Base-by-base conservation (phyloP, 208 protist species). In the Leishmania gerbilli region DNA sequence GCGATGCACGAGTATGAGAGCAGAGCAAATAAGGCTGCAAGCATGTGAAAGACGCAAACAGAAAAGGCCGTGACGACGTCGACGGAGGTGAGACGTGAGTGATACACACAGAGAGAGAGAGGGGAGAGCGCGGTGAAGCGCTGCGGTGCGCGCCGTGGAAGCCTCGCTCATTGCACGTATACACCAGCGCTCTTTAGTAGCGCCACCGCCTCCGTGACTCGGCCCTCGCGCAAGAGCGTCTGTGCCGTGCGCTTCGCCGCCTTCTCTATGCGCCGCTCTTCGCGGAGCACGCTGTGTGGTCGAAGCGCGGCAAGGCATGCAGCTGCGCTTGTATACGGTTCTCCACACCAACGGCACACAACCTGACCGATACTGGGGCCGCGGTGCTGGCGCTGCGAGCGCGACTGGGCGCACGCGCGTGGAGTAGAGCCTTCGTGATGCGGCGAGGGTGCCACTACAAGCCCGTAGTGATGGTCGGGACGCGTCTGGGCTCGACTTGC, bases 201-300 rank as follows among this genome's bases (percentile, higher is more conserved):
- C 53, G 60, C 42, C 55, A 92, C 81, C 1, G 89, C 91, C 74
- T 95, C 88, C 64, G 78, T 31, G 2, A 95, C 69, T 37, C 77
- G 84, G 31, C 88, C 89, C 31, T 74, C 84, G 3, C 81, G 76
- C 71, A 93, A 80, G 45, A 93, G 80, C 42, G n/a, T 49, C 75
- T 92, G 88, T 40, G 88, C 90, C 45, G 49, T 72, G 55, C 90
- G 90, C 78, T 92, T 92, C 45, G 83, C 77, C 40, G 34, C 17
- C 81, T 95, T 93, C 74, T 95, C 88, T 4, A 56, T 45, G 67
- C 84, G 83, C 15, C 91, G 83, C 67, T 84, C 82, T 62, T 78
- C 77, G 9, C 84, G 88, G 51, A 95, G 81, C 4, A 76, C 74
- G 2, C 24, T 34, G 79, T 95, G 91, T 6, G 71, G 45, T 37